phyloP scores from a whole-genome alignment of 2,329 filamentous ascomycete species.

The Penicillium polonicum region DNA sequence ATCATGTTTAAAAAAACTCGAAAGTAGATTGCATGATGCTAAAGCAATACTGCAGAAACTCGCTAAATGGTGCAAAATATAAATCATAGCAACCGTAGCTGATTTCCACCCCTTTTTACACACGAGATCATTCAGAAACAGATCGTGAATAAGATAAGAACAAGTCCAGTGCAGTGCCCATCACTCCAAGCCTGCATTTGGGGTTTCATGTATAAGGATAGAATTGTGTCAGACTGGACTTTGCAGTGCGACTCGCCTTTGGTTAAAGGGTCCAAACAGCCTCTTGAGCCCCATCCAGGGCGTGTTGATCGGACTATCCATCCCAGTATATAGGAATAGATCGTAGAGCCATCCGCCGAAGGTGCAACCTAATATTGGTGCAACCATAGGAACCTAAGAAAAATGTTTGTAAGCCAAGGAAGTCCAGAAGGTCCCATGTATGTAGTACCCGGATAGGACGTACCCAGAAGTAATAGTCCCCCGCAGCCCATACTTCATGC shows the following conservation, averaged over 20 bases:
- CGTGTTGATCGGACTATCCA: conserved; percentile 65
- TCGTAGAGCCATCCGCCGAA: conserved; percentile 69
- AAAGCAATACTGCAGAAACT: neutral
- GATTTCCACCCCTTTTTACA: conserved; percentile 1
- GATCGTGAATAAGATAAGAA: neutral
- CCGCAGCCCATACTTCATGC: conserved; percentile 63
- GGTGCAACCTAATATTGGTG: conserved; percentile 63
- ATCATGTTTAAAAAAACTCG: too few species aligned
- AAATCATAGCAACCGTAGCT: neutral
- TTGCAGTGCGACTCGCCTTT: conserved; percentile 10
- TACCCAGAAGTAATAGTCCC: conserved; percentile 72
- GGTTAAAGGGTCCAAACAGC: conserved; percentile 36
- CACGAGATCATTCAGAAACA: neutral
- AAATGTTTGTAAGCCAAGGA: neutral
- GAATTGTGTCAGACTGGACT: conserved; percentile 19
- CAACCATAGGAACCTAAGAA: conserved; percentile 66
- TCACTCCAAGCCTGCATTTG: neutral
- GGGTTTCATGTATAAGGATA: neutral
- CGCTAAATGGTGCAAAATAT: neutral
- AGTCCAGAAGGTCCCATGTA: neutral
- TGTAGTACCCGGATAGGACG: conserved; percentile 2
- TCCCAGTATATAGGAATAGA: conserved; percentile 65
- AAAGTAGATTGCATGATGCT: neutral
- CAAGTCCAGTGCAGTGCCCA: neutral
- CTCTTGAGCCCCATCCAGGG: conserved; percentile 63